Evolutionary conservation across 139 green algal species (phyloP).

Genomic region (Gonium pectorale): DNA sequence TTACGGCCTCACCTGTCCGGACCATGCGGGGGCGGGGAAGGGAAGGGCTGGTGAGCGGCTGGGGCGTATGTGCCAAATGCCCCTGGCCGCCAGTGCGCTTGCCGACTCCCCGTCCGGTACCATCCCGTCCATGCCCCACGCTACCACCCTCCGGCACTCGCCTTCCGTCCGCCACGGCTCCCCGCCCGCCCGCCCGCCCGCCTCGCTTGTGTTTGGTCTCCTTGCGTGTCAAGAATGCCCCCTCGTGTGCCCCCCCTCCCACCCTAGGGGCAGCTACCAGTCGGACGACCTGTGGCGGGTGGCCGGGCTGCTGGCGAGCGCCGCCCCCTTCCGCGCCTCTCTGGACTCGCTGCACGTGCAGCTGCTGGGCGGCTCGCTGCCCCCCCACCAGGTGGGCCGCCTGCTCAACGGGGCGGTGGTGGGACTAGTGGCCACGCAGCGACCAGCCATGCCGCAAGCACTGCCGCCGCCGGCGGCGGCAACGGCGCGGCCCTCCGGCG

Average conservation of each 20-base stretch:
- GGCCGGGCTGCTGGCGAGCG: slow-evolving; percentile 60
- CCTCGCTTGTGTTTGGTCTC: too few relatives aligned
- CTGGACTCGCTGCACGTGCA: slow-evolving; percentile 54
- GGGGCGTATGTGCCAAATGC: too few relatives aligned
- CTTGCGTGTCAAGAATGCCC: too few relatives aligned
- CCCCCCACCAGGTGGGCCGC: slow-evolving; percentile 45
- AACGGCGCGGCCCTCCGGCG: neutral
- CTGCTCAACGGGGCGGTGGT: slow-evolving; percentile 81
- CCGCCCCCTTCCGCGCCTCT: slow-evolving; percentile 58
- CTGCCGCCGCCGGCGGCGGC: neutral
- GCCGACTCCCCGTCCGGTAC: too few relatives aligned
- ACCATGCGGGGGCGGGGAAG: too few relatives aligned
- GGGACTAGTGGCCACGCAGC: slow-evolving; percentile 57
- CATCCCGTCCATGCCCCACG: too few relatives aligned
- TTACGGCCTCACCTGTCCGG: too few relatives aligned
- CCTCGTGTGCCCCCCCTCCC: neutral
- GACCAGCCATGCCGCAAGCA: neutral
- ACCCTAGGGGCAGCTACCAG: slow-evolving; percentile 45
- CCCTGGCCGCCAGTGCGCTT: too few relatives aligned
- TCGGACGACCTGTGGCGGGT: slow-evolving; percentile 49
- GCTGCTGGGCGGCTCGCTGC: slow-evolving; percentile 59
- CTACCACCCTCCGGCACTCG: neutral
- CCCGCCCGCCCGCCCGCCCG: neutral
- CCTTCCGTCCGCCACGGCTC: neutral
- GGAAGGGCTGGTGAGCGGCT: too few relatives aligned